Conservation (phyloP, 2,329 filamentous ascomycete species). For the Pseudogymnoascus sp. region DNA sequence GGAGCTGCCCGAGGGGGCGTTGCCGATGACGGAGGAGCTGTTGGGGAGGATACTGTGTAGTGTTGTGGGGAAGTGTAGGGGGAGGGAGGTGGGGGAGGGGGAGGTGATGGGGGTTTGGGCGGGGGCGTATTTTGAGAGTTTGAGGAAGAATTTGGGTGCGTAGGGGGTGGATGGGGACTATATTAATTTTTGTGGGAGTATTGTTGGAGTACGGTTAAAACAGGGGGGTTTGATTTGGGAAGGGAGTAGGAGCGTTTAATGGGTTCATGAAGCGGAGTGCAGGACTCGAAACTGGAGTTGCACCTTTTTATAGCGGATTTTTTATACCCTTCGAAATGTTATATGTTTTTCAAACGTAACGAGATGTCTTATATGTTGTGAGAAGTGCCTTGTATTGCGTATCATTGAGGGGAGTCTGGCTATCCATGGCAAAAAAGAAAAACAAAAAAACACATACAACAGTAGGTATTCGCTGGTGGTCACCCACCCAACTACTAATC, state of each 20-base stretch:
- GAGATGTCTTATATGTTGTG: not conserved
- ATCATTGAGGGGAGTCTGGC: not conserved
- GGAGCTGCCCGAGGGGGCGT: constrained; percentile 42
- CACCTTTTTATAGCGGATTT: constrained; percentile 2
- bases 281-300: not conserved
- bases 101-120: constrained; percentile 50
- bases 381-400: not conserved
- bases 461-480: too few relatives aligned
- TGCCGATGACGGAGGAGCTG: constrained; percentile 55
- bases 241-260: not conserved
- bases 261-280: not conserved
- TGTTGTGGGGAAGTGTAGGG: constrained; percentile 49
- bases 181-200: not conserved
- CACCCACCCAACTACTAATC: too few relatives aligned
- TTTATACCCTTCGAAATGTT: constrained; percentile 3
- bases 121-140: constrained; percentile 27
- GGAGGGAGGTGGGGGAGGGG: constrained; percentile 48
- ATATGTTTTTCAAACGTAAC: not conserved
- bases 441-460: too few relatives aligned
- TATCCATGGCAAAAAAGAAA: not conserved
- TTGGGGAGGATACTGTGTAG: constrained; percentile 54
- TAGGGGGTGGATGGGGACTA: not conserved
- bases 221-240: not conserved
- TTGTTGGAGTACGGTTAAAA: not conserved
- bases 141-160: not conserved